Evolutionary conservation across 148 eudicot genomes (phyloP).

Genomic region (Chenopodium berlandieri): DNA sequence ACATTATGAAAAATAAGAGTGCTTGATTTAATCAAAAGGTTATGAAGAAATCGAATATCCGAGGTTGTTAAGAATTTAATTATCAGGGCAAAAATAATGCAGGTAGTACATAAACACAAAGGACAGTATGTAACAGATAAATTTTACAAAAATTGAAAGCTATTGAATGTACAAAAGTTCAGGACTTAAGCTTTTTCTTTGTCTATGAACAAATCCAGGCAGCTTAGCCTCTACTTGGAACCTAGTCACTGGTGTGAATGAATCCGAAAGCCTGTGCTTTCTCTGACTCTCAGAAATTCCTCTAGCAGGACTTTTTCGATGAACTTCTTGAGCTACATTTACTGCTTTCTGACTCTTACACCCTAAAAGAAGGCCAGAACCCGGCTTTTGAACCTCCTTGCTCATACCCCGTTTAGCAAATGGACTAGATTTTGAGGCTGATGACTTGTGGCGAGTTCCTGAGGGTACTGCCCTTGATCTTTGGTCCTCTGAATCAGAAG

Average conservation of each 20-base stretch:
- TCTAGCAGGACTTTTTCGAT: constrained; percentile 17
- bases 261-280: constrained; percentile 29
- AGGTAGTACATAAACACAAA: constrained; percentile 1
- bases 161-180: constrained; percentile 37
- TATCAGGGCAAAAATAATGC: not conserved
- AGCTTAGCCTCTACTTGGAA: constrained; percentile 44
- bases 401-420: not conserved
- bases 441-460: not conserved
- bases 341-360: constrained; percentile 78
- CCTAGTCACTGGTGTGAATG: constrained; percentile 32
- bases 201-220: constrained; percentile 27
- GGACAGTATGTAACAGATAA: not conserved
- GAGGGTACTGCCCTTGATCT: constrained; percentile 7
- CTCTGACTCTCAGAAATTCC: constrained; percentile 25
- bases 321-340: constrained; percentile 49
- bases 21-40: too few species aligned
- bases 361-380: constrained; percentile 42
- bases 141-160: not conserved
- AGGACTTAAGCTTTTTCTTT: constrained; percentile 14
- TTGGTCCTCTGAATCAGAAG: constrained; percentile 51
- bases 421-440: constrained; percentile 14
- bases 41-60: not conserved
- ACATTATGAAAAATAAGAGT: not conserved
- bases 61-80: not conserved
- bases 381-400: constrained; percentile 29